These are phyloP conservation scores for Phaseolus coccineus DNA, from an alignment of 331 rosid genomes.

Conservation along the genomic window DNA sequence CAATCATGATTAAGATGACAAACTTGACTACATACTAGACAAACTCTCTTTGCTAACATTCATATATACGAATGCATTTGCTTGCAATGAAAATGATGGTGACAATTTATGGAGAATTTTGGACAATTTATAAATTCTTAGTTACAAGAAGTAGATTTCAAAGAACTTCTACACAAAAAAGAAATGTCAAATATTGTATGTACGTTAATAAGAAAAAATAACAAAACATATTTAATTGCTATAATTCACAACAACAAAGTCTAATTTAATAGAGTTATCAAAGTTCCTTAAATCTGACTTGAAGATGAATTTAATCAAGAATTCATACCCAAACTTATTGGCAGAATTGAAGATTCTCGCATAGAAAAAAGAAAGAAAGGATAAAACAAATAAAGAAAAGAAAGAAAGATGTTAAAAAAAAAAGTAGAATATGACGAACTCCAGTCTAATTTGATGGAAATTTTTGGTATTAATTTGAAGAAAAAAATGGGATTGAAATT, in stretches of 20 bases:
- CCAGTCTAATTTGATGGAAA: not conserved
- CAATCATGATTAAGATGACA: conserved; percentile 38
- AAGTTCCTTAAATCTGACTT: not conserved
- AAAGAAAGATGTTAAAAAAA: not conserved
- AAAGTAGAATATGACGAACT: not conserved
- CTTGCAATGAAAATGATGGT: conserved; percentile 79
- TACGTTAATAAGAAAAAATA: not conserved
- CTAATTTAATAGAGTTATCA: conserved; percentile 10
- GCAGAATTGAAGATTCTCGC: no score
- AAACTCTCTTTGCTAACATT: conserved; percentile 64
- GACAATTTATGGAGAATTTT: conserved; percentile 73
- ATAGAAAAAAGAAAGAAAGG: no score
- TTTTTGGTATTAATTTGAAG: not conserved
- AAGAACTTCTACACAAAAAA: not conserved
- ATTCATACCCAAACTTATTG: no score
- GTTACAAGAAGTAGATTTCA: not conserved
- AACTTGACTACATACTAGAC: conserved; percentile 92
- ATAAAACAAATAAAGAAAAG: no score
- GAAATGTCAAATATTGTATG: not conserved
- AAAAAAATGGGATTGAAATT: not conserved
- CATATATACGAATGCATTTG: conserved; percentile 82
- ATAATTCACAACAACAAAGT: conserved; percentile 6
- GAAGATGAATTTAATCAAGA: not conserved
- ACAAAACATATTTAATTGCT: not conserved
- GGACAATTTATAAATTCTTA: conserved; percentile 17